Conservation (phyloP, 345 rosid genomes). For the Linum trigynum region DNA sequence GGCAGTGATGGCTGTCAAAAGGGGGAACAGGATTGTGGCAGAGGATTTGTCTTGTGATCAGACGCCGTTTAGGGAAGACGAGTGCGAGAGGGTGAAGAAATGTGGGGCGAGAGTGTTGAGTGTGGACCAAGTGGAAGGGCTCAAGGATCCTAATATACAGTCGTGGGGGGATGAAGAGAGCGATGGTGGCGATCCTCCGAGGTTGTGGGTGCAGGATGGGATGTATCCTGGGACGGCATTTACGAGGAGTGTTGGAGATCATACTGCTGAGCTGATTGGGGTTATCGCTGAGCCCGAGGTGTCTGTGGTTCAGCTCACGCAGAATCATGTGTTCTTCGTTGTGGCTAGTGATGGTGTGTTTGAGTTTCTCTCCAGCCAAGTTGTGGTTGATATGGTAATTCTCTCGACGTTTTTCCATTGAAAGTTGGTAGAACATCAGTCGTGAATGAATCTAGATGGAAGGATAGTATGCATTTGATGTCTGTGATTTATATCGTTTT, state of each 20-base stretch:
- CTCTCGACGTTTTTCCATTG: not conserved
- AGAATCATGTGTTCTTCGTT: conserved; percentile 68
- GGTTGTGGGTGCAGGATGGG: conserved; percentile 87
- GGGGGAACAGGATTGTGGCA: conserved; percentile 50
- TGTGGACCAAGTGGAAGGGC: conserved; percentile 92
- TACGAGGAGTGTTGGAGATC: conserved; percentile 86
- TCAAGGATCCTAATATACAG: conserved; percentile 77
- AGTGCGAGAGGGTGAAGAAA: conserved; percentile 76
- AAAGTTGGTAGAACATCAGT: not conserved
- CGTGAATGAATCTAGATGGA: not conserved
- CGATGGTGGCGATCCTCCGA: conserved; percentile 89
- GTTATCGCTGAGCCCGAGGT: conserved; percentile 84
- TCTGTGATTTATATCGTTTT: not conserved
- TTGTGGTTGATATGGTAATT: conserved; percentile 77
- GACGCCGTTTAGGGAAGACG: conserved; percentile 90
- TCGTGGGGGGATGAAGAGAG: conserved; percentile 84
- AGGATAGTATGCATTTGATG: not conserved
- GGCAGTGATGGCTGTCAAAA: conserved; percentile 71
- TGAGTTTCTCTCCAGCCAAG: conserved; percentile 89
- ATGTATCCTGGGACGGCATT: conserved; percentile 97
- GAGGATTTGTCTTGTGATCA: conserved; percentile 83
- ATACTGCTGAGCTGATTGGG: conserved; percentile 77
- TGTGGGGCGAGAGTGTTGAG: conserved; percentile 91
- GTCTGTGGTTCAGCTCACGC: conserved; percentile 46
- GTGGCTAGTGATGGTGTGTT: conserved; percentile 97